These are phyloP conservation scores for Rhytidiadelphus loreus DNA, from an alignment of 225 moss, liverwort and hornwort genomes.

Conservation along the genomic window DNA sequence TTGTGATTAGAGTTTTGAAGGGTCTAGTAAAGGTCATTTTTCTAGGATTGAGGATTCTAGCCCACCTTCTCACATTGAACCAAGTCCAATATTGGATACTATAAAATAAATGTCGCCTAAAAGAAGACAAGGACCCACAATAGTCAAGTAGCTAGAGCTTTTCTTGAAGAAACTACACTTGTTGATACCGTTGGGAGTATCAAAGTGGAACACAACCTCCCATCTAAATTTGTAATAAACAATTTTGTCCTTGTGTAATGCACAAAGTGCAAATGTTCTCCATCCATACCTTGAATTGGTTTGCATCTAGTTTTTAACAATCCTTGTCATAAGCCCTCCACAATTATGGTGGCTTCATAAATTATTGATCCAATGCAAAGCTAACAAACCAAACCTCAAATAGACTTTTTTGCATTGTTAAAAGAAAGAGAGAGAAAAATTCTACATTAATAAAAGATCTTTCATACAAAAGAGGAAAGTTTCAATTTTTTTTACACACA, in stretches of 20 bases:
- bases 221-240: rapidly evolving
- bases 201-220: rapidly evolving
- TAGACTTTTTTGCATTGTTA: rapidly evolving
- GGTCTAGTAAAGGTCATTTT: too few relatives aligned
- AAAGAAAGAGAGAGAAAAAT: background rate
- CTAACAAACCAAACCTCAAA: background rate
- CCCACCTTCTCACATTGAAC: too few relatives aligned
- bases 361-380: background rate
- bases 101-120: too few relatives aligned
- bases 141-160: rapidly evolving
- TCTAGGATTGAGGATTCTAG: rapidly evolving
- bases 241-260: rapidly evolving
- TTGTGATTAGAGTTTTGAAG: rapidly evolving
- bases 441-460: background rate
- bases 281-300: rapidly evolving
- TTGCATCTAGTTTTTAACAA: rapidly evolving
- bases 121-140: background rate
- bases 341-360: rapidly evolving
- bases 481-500: background rate
- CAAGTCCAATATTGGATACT: too few relatives aligned
- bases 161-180: background rate
- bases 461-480: background rate
- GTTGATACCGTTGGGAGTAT: background rate
- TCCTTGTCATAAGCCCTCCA: rapidly evolving
- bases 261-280: background rate